Conservation (phyloP, 768 basidiomycete species). For the Scleroderma citrinum region DNA sequence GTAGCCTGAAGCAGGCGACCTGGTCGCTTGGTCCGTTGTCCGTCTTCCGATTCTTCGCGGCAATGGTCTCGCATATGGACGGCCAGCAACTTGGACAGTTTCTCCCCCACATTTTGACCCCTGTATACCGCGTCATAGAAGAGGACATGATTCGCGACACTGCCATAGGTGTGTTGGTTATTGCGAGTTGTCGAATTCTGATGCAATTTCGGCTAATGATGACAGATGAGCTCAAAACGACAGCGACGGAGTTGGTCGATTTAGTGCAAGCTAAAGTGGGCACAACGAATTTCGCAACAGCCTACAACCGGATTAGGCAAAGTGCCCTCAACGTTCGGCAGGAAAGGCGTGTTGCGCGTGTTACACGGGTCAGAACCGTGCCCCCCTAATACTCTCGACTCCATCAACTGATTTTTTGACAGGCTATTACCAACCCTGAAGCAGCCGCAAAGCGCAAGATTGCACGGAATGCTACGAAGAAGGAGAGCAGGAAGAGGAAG, state of each 20-base stretch:
- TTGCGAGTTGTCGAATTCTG: not conserved
- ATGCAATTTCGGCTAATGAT: not conserved
- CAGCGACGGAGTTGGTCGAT: conserved; percentile 80
- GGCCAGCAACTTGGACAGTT: conserved; percentile 53
- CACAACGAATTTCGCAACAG: conserved; percentile 70
- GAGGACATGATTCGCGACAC: conserved; percentile 78
- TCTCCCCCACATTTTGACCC: conserved; percentile 79
- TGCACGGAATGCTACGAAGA: conserved; percentile 69
- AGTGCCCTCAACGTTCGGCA: conserved; percentile 57
- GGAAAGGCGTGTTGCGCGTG: conserved; percentile 61
- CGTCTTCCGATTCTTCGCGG: conserved; percentile 89
- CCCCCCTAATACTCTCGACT: not conserved
- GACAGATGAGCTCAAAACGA: conserved; percentile 75
- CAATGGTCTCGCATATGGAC: conserved; percentile 74
- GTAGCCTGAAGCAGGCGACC: conserved; percentile 44
- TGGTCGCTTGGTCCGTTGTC: conserved; percentile 83
- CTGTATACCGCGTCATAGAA: conserved; percentile 81
- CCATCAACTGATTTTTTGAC: too few relatives aligned
- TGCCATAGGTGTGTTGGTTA: conserved; percentile 58
- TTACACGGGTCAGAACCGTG: conserved; percentile 36
- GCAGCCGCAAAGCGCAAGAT: conserved; percentile 70
- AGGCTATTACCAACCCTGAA: conserved; percentile 68
- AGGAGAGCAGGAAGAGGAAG: conserved; percentile 82
- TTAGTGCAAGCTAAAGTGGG: conserved; percentile 86
- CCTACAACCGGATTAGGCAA: conserved; percentile 80